Conservation (phyloP, 1,284 basidiomycete species). For the Apiotrichum mycotoxinovorans region DNA sequence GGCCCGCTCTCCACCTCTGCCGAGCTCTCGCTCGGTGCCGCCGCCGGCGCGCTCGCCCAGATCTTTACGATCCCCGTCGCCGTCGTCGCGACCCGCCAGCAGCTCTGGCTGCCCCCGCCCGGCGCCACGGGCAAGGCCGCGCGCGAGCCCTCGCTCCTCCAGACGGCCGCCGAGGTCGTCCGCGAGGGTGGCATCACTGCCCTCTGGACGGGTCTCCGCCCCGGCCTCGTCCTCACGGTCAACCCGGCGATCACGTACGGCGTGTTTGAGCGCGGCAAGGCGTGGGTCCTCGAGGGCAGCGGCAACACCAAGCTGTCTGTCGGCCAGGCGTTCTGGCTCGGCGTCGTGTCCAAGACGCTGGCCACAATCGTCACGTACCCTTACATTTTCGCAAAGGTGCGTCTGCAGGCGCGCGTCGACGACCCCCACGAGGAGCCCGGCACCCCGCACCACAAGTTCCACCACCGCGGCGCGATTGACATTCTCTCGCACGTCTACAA, state of each 20-base stretch:
- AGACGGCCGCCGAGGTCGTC: slow-evolving; percentile 80
- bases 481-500: slow-evolving; percentile 68
- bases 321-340: slow-evolving; percentile 76
- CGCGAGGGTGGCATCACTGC: slow-evolving; percentile 87
- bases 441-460: slow-evolving; percentile 7
- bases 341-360: slow-evolving; percentile 91
- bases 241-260: slow-evolving; percentile 99
- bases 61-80: slow-evolving; percentile 98
- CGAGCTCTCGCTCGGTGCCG: slow-evolving; percentile 82
- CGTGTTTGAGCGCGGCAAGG: slow-evolving; percentile 86
- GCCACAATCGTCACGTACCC: slow-evolving; percentile 78
- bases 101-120: slow-evolving; percentile 60
- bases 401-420: slow-evolving; percentile 71
- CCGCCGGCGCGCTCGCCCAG: slow-evolving; percentile 91
- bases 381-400: slow-evolving; percentile 70
- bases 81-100: slow-evolving; percentile 96
- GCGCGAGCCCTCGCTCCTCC: slow-evolving; percentile 51
- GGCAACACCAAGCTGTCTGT: slow-evolving; percentile 52
- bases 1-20: slow-evolving; percentile 68
- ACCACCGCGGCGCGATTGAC: slow-evolving; percentile 30
- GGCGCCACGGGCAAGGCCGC: slow-evolving; percentile 20
- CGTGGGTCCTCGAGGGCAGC: slow-evolving; percentile 35
- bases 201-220: slow-evolving; percentile 90
- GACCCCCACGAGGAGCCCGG: slow-evolving; percentile 20
- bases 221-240: slow-evolving; percentile 85